A percentile compares a stretch with the other conserved stretches of the same genome.
Evolutionary conservation across 306 rosid species (phyloP).

Genomic region (Cucumis melo): DNA sequence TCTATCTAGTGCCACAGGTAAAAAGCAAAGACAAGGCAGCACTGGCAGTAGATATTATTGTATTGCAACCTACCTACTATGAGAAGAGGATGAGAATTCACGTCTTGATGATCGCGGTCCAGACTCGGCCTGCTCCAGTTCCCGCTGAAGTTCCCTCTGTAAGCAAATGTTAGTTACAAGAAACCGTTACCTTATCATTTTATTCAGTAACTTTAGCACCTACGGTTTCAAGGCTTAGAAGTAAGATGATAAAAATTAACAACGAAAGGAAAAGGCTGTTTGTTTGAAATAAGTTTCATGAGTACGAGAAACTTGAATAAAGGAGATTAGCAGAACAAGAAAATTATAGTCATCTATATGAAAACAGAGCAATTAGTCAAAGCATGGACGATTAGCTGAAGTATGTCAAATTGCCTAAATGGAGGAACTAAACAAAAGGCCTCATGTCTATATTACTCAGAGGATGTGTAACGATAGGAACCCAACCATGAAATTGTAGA

Average conservation of each 20-base stretch:
- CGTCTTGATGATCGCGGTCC: conserved; percentile 74
- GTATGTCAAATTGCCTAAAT: neutral
- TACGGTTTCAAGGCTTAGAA: neutral
- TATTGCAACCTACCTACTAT: conserved; percentile 37
- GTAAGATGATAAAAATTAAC: neutral
- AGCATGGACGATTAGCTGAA: neutral
- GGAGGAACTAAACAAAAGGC: neutral
- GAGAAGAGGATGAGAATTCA: conserved; percentile 60
- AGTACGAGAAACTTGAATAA: neutral
- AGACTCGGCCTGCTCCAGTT: conserved; percentile 83
- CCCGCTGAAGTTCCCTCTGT: conserved; percentile 91
- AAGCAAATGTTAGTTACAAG: conserved; percentile 8
- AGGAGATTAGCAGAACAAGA: neutral
- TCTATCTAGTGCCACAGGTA: neutral
- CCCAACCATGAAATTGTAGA: neutral
- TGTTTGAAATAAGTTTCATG: neutral
- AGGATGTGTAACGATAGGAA: neutral
- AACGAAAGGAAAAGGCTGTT: neutral
- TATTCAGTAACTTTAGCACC: neutral
- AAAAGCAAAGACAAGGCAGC: neutral
- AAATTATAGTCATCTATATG: neutral
- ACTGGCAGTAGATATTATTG: conserved; percentile 3
- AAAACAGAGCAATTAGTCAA: neutral
- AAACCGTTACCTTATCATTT: neutral
- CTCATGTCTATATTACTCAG: neutral